phyloP scores from a whole-genome alignment of 108 stramenopile genomes.

The Stephanodiscus triporus region DNA sequence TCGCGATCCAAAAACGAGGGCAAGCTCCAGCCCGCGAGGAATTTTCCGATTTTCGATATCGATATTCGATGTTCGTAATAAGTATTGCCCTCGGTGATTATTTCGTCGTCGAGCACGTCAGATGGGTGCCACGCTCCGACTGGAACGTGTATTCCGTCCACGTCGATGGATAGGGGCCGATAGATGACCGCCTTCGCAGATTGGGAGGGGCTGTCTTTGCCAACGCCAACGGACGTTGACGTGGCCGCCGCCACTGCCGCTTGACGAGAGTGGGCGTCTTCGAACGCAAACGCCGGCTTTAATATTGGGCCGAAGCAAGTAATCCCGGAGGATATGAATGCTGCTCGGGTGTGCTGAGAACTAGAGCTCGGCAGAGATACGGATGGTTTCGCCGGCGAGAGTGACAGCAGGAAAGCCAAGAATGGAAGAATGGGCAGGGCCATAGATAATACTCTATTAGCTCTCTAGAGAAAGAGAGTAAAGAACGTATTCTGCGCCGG shows the following conservation, averaged over 20 bases:
- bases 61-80: constrained; percentile 72
- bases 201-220: not conserved
- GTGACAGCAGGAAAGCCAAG: not conserved
- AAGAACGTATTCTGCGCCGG: no score
- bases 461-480: no score
- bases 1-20: constrained; percentile 60
- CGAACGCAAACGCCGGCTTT: not conserved
- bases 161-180: constrained; percentile 10
- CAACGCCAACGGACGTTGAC: no score
- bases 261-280: not conserved
- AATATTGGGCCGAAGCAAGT: not conserved
- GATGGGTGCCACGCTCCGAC: constrained; percentile 25
- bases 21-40: constrained; percentile 72
- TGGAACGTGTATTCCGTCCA: constrained; percentile 10
- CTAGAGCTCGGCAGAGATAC: not conserved
- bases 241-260: no score
- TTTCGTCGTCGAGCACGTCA: not conserved
- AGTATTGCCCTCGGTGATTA: not conserved
- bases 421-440: not conserved
- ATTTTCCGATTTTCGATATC: constrained; percentile 64
- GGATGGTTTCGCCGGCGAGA: not conserved
- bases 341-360: not conserved
- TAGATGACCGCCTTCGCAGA: constrained; percentile 1
- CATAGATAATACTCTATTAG: not conserved
- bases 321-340: not conserved